Evolutionary conservation across 2,329 filamentous ascomycete species (phyloP).

Genomic region (Conoideocrella luteorostrata): DNA sequence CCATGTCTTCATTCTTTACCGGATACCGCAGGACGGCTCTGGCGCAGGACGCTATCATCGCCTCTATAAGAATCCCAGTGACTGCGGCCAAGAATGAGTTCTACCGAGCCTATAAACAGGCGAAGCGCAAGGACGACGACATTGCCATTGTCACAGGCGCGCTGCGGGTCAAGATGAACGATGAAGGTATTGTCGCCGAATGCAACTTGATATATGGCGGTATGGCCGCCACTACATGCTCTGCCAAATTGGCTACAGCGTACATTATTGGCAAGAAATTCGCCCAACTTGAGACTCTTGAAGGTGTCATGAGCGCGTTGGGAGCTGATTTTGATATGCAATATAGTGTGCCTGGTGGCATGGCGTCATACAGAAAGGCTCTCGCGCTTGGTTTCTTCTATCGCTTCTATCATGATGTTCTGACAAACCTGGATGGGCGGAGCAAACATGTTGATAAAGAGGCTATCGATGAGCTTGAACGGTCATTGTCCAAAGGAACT

Average conservation of each 20-base stretch:
- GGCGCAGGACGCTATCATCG: slow-evolving; percentile 73
- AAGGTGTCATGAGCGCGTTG: slow-evolving; percentile 85
- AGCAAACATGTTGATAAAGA: slow-evolving; percentile 56
- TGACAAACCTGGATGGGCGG: slow-evolving; percentile 52
- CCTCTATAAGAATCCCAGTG: slow-evolving; percentile 77
- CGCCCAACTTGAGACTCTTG: slow-evolving; percentile 73
- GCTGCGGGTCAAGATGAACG: slow-evolving; percentile 65
- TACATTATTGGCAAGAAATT: slow-evolving; percentile 74
- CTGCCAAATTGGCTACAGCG: slow-evolving; percentile 69
- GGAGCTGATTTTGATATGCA: slow-evolving; percentile 81
- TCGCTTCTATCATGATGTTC: slow-evolving; percentile 87
- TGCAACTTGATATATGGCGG: slow-evolving; percentile 86
- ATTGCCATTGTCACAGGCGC: slow-evolving; percentile 95
- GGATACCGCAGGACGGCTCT: slow-evolving; percentile 84
- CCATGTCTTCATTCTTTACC: slow-evolving; percentile 87
- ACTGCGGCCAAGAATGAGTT: slow-evolving; percentile 71
- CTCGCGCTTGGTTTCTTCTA: slow-evolving; percentile 94
- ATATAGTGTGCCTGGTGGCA: slow-evolving; percentile 90
- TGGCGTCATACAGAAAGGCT: slow-evolving; percentile 93
- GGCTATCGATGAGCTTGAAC: slow-evolving; percentile 76
- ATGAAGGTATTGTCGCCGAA: slow-evolving; percentile 63
- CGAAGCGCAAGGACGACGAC: slow-evolving; percentile 95
- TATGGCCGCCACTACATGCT: slow-evolving; percentile 88
- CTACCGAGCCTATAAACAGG: slow-evolving; percentile 88
- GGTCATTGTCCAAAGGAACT: slow-evolving; percentile 71